These are phyloP conservation scores for Amanita pseudoporphyria DNA, from an alignment of 768 basidiomycete genomes.

Conservation along the genomic window DNA sequence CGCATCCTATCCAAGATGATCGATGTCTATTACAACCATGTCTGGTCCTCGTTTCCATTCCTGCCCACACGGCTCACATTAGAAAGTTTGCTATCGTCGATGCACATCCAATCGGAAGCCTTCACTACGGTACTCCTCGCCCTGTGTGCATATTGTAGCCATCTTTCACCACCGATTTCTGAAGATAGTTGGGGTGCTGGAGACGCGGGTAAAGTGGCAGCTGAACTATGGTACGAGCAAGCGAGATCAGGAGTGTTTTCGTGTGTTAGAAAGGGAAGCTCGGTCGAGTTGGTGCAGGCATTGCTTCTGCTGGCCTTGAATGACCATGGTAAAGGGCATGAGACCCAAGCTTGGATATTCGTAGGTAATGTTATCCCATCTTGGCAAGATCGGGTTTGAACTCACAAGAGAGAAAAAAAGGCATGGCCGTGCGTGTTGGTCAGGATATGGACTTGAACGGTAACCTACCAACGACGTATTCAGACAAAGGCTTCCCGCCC, in stretches of 20 bases:
- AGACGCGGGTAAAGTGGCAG: slow-evolving; percentile 15
- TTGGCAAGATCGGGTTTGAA: neutral
- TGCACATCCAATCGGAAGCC: slow-evolving; percentile 9
- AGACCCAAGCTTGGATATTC: slow-evolving; percentile 19
- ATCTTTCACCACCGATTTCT: slow-evolving; percentile 12
- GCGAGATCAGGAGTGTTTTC: slow-evolving; percentile 9
- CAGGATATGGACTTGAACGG: slow-evolving; percentile 16
- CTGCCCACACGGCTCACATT: slow-evolving; percentile 11
- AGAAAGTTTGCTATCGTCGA: slow-evolving; percentile 9
- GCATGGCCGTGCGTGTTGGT: slow-evolving; percentile 15
- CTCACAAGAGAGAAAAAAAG: neutral
- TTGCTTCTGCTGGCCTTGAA: slow-evolving; percentile 17
- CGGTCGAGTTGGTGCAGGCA: slow-evolving; percentile 17
- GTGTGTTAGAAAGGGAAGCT: slow-evolving; percentile 9
- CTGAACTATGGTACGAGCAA: slow-evolving; percentile 20
- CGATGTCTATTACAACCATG: slow-evolving; percentile 16
- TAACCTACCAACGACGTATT: neutral
- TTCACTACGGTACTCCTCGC: slow-evolving; percentile 16
- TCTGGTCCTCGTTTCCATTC: slow-evolving; percentile 18
- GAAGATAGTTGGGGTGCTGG: slow-evolving; percentile 7
- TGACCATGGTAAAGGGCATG: slow-evolving; percentile 20
- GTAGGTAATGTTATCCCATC: slow-evolving; percentile 11
- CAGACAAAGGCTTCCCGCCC: neutral
- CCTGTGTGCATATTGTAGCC: slow-evolving; percentile 20
- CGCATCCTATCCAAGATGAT: slow-evolving; percentile 17